Conservation (phyloP, 305 asterid species). For the Rubia balearica region DNA sequence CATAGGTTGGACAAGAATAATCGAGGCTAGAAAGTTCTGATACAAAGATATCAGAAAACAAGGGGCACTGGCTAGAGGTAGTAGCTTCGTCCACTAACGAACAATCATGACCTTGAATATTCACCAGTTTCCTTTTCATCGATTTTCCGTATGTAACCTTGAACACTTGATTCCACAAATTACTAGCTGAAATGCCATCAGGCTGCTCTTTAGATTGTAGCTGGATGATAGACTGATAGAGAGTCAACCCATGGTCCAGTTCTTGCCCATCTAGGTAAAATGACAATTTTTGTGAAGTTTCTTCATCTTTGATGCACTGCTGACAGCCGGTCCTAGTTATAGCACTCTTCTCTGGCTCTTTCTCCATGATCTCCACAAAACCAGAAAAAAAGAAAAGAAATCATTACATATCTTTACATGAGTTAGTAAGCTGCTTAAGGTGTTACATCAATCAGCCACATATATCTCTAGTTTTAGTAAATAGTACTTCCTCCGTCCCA, state of each 20-base stretch:
- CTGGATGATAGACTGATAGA: constrained; percentile 67
- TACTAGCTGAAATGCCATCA: constrained; percentile 35
- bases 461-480: neutral
- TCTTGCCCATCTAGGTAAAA: constrained; percentile 65
- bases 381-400: neutral
- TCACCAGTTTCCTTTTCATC: constrained; percentile 20
- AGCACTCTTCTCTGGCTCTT: constrained; percentile 32
- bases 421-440: neutral
- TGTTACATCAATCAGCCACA: constrained; percentile 3
- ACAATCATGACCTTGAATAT: constrained; percentile 30
- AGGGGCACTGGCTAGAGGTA: constrained; percentile 28
- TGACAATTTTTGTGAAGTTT: constrained; percentile 41
- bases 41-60: constrained; percentile 38
- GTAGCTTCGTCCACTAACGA: constrained; percentile 26
- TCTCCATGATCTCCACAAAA: constrained; percentile 33
- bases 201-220: constrained; percentile 42
- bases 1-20: constrained; percentile 50
- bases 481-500: too few relatives aligned
- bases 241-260: constrained; percentile 43
- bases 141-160: constrained; percentile 56
- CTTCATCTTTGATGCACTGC: constrained; percentile 31
- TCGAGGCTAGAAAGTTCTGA: constrained; percentile 36
- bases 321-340: constrained; percentile 24
- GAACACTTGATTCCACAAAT: constrained; percentile 61
- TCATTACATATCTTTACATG: neutral